Evolutionary conservation across 176 grass and related monocot genomes (phyloP).

Genomic region (Carex parvula): DNA sequence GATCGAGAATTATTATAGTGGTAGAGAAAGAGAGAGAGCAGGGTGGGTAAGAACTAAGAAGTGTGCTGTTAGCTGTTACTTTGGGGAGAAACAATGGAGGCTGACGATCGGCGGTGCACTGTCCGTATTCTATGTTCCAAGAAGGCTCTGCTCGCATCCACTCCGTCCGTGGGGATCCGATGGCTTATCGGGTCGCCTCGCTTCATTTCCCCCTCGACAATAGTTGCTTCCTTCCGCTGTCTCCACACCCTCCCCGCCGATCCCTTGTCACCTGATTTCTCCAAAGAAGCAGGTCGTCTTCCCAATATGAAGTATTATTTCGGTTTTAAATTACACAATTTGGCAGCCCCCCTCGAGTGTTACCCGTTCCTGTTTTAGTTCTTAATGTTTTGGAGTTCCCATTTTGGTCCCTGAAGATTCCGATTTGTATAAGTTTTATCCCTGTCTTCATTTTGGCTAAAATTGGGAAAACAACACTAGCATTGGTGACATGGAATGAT

Average conservation of each 20-base stretch:
- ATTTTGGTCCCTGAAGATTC: neutral
- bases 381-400: neutral
- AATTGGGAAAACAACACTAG: neutral
- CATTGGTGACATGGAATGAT: neutral
- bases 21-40: neutral
- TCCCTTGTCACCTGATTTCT: constrained; percentile 45
- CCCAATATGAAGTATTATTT: neutral
- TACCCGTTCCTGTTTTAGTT: neutral
- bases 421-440: neutral
- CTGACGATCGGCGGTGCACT: constrained; percentile 13
- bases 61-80: neutral
- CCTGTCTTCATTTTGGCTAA: neutral
- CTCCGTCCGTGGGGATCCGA: constrained; percentile 3
- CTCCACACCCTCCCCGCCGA: constrained; percentile 27
- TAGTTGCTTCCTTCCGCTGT: constrained; percentile 39
- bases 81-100: constrained; percentile 20
- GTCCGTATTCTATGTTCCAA: constrained; percentile 38
- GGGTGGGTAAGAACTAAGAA: neutral
- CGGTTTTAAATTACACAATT: neutral
- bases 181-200: constrained; percentile 47
- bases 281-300: constrained; percentile 37
- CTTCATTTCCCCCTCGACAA: constrained; percentile 30
- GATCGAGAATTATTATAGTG: neutral
- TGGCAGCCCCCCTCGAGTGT: neutral
- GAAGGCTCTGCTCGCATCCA: constrained; percentile 25